These are phyloP conservation scores for Ogataea paradorogensis DNA, from an alignment of 805 yeast species.

Conservation along the genomic window DNA sequence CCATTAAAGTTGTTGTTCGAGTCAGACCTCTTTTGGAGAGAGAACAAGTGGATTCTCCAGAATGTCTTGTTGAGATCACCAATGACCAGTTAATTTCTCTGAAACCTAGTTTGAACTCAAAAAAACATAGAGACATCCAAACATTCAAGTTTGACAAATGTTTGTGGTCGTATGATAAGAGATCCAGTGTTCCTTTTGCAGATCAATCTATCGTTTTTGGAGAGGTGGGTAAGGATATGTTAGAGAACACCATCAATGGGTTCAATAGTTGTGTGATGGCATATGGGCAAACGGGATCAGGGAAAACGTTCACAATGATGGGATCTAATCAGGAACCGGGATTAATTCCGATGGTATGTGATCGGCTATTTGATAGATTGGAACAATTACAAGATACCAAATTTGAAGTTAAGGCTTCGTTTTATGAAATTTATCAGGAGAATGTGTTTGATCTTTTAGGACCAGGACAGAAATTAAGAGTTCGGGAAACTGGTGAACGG, in stretches of 20 bases:
- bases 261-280: conserved; percentile 33
- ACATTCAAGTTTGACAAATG: conserved; percentile 50
- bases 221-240: conserved; percentile 54
- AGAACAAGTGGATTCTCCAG: conserved; percentile 23
- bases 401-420: conserved; percentile 51
- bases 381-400: conserved; percentile 32
- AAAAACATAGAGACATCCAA: conserved; percentile 27
- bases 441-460: conserved; percentile 63
- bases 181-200: conserved; percentile 34
- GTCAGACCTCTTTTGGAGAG: conserved; percentile 43
- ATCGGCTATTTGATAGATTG: conserved; percentile 47
- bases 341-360: conserved; percentile 60
- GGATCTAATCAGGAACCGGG: conserved; percentile 53
- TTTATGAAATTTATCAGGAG: conserved; percentile 76
- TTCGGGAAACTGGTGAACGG: conserved; percentile 58
- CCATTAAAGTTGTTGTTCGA: conserved; percentile 38
- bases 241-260: conserved; percentile 65
- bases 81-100: conserved; percentile 8
- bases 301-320: conserved; percentile 80
- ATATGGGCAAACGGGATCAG: conserved; percentile 86
- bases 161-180: conserved; percentile 44
- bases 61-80: conserved; percentile 31
- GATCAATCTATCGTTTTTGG: conserved; percentile 52
- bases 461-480: conserved; percentile 36
- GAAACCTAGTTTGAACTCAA: conserved; percentile 7